Conservation (phyloP, 495 filamentous ascomycete genomes). For the Podospora pseudopauciseta region DNA sequence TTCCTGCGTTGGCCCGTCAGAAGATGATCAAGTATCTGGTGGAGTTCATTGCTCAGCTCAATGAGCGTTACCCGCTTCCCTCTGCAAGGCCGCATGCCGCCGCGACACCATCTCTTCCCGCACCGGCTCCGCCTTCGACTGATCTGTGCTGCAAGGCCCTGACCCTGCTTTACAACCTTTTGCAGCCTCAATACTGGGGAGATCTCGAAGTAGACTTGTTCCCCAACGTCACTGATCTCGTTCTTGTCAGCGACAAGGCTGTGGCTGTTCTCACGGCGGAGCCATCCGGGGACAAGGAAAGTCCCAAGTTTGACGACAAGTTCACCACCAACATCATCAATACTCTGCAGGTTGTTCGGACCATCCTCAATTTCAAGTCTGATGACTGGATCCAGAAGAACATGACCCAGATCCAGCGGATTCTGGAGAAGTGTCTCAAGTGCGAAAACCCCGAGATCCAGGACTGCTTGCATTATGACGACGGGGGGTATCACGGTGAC, state of each 20-base stretch:
- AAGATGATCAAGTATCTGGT: conserved; percentile 90
- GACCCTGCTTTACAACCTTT: conserved; percentile 74
- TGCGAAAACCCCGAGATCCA: conserved; percentile 87
- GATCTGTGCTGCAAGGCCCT: conserved; percentile 86
- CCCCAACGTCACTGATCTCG: conserved; percentile 79
- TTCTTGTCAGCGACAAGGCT: conserved; percentile 68
- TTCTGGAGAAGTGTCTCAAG: conserved; percentile 84
- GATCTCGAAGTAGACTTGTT: conserved; percentile 90
- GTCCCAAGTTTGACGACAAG: conserved; percentile 64
- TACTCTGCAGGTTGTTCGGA: conserved; percentile 81
- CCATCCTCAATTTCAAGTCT: conserved; percentile 77
- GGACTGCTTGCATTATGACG: conserved; percentile 74
- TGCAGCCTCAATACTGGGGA: conserved; percentile 86
- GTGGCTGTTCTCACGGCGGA: conserved; percentile 69
- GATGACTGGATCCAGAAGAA: conserved; percentile 86
- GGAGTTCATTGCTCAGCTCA: conserved; percentile 86
- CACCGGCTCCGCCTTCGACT: conserved; percentile 50
- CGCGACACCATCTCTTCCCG: conserved; percentile 42
- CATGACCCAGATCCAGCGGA: conserved; percentile 71
- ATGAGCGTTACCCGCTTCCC: conserved; percentile 72
- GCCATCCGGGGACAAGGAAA: conserved; percentile 74
- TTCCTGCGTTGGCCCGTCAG: conserved; percentile 60
- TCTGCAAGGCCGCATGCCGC: conserved; percentile 62
- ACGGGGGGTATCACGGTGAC: conserved; percentile 61
- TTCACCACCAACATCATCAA: conserved; percentile 84